Evolutionary conservation across 2,329 filamentous ascomycete species (phyloP).

Genomic region (Xylariaceae sp.): DNA sequence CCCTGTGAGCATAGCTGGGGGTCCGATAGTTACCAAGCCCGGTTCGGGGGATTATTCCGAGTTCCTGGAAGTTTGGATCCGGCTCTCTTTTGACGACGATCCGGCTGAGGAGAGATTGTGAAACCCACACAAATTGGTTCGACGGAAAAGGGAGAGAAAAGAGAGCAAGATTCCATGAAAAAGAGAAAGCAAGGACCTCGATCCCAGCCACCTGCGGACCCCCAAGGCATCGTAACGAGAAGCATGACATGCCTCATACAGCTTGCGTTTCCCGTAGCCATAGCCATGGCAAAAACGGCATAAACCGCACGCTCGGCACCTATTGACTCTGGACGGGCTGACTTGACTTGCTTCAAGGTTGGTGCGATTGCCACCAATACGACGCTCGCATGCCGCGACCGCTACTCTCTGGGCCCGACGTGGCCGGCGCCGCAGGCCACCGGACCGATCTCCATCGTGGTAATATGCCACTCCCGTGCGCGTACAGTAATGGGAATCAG

Average conservation of each 20-base stretch:
- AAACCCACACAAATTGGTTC: not conserved
- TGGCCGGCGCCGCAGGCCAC: not conserved
- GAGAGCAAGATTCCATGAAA: not conserved
- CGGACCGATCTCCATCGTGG: slow-evolving; percentile 8
- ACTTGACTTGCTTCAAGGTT: not conserved
- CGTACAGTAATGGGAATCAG: slow-evolving; percentile 11
- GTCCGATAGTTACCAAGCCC: slow-evolving; percentile 15
- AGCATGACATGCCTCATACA: not conserved
- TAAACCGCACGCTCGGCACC: no score
- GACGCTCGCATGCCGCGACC: not conserved
- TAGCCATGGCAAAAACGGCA: not conserved
- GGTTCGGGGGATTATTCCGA: slow-evolving; percentile 15
- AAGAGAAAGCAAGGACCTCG: not conserved
- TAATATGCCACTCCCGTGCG: slow-evolving; percentile 5
- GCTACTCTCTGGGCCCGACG: not conserved
- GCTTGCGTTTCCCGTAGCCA: not conserved
- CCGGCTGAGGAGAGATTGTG: slow-evolving; percentile 11
- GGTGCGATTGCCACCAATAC: not conserved
- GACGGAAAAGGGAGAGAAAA: not conserved
- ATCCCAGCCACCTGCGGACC: not conserved
- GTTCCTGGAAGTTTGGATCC: slow-evolving; percentile 5
- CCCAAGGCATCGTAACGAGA: not conserved
- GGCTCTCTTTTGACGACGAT: slow-evolving; percentile 5
- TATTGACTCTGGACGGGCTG: not conserved
- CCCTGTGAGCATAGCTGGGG: not conserved